Percentiles rank a stretch among this genome's conserved stretches.
These are phyloP conservation scores for Juncus effusus DNA, from an alignment of 176 grass and related monocot species.

Conservation along the genomic window DNA sequence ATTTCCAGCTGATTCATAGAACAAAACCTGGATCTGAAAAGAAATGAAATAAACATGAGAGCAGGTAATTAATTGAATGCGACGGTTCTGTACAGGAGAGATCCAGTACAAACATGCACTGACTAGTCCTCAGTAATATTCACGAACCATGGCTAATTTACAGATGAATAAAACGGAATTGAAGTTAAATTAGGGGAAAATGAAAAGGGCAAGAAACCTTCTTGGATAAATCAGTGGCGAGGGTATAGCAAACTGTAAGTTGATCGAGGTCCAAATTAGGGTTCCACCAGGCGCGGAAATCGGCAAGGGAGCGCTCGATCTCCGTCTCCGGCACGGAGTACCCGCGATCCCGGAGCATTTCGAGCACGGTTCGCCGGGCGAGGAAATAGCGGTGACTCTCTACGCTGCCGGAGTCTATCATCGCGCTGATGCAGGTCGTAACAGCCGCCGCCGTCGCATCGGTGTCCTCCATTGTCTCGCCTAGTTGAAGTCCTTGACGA, in stretches of 20 bases:
- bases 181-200: not conserved
- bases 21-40: no score
- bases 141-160: no score
- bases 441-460: conserved; percentile 19
- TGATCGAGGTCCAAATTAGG: conserved; percentile 35
- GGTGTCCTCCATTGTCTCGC: conserved; percentile 11
- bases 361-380: conserved; percentile 68
- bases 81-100: no score
- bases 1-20: no score
- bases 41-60: no score
- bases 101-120: no score
- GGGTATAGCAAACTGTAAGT: conserved; percentile 48
- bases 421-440: conserved; percentile 43
- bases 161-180: not conserved
- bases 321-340: conserved; percentile 43
- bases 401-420: conserved; percentile 53
- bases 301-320: conserved; percentile 48
- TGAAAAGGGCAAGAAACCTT: conserved; percentile 37
- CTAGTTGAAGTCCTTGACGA: not conserved
- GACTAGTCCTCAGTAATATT: no score
- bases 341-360: conserved; percentile 88
- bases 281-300: conserved; percentile 70
- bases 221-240: conserved; percentile 39
- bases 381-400: conserved; percentile 81
- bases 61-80: no score